Conservation (phyloP, 2,329 filamentous ascomycete genomes). For the Clarireedia hainanense region DNA sequence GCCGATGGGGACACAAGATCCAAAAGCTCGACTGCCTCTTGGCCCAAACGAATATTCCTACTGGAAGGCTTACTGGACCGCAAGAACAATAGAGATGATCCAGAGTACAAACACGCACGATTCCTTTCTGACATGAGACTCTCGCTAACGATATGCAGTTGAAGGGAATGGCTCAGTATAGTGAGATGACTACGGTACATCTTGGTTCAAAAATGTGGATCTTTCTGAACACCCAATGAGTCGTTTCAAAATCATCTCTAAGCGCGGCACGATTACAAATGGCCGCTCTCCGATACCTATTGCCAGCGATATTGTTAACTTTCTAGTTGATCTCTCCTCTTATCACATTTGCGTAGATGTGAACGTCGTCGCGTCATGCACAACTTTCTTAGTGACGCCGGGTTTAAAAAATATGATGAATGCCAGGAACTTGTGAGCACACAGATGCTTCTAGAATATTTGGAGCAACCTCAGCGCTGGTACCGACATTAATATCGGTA, state of each 20-base stretch:
- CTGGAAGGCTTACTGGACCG: background rate
- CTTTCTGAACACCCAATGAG: constrained; percentile 29
- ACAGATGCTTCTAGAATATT: background rate
- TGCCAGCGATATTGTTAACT: constrained; percentile 30
- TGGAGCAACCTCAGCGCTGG: background rate
- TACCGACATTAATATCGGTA: background rate
- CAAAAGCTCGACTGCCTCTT: background rate
- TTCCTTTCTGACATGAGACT: background rate
- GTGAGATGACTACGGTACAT: constrained; percentile 19
- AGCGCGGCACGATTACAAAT: constrained; percentile 28
- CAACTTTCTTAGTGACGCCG: background rate
- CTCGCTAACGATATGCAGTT: background rate
- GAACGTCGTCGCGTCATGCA: background rate
- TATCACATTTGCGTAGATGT: too few relatives aligned
- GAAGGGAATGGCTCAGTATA: constrained; percentile 4
- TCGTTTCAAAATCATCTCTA: constrained; percentile 30
- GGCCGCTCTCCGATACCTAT: constrained; percentile 29
- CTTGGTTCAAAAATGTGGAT: constrained; percentile 29
- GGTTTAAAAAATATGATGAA: background rate
- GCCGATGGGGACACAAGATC: background rate
- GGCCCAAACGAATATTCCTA: background rate
- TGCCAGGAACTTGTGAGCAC: background rate
- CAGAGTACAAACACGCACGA: background rate
- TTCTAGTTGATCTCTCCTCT: constrained; percentile 18
- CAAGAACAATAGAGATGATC: background rate